Evolutionary conservation across 2,329 filamentous ascomycete genomes (phyloP), one percentile per base, ranked within the genome.

Genomic region (Hypoxylon sp.): DNA sequence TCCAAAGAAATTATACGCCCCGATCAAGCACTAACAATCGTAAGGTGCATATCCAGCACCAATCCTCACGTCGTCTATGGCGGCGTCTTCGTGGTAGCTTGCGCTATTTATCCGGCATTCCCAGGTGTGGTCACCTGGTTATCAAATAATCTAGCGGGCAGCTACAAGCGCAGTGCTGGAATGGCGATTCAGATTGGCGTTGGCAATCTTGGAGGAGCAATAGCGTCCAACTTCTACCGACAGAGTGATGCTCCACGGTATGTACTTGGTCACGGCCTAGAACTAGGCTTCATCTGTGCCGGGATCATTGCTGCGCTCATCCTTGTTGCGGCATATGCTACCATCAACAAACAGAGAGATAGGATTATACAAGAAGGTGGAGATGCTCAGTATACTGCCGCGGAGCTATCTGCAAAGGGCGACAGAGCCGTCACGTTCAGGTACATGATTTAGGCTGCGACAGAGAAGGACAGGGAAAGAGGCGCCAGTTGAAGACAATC

Each of bases 31-130:
- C 77, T 65, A 78, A 81, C 54, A 11, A 7, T 14, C 11, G 71
- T 81, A 36, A 88, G 85, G 69, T 90, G 87, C 76, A 84, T 90
- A 33, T 81, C 83, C 1, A 85, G 84, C 61, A 70, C 73, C 2
- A 88, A 89, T 59, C 82, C 88, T 1, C 81, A 81, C 0, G 87
- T 88, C 0, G 82, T 87, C 9, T 97, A 96, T 70, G 91, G 86
- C 0, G 93, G 91, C 0, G 89, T 90, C 0, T 96, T 94, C 77
- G 80, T 96, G 0, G 90, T 87, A 0, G 90, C 92, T 0, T 85
- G 92, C 61, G 91, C 91, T 1, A 93, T 96, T 59, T 96, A 95
- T 70, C 92, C 93, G 0, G 89, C 87, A 26, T 91, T 96, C 61
- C 82, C 92, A 0, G 94, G 94, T 55, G 90, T 91, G 0, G 91